Conservation (phyloP, 1,284 basidiomycete genomes). For the Tetrapyrgos nigripes region DNA sequence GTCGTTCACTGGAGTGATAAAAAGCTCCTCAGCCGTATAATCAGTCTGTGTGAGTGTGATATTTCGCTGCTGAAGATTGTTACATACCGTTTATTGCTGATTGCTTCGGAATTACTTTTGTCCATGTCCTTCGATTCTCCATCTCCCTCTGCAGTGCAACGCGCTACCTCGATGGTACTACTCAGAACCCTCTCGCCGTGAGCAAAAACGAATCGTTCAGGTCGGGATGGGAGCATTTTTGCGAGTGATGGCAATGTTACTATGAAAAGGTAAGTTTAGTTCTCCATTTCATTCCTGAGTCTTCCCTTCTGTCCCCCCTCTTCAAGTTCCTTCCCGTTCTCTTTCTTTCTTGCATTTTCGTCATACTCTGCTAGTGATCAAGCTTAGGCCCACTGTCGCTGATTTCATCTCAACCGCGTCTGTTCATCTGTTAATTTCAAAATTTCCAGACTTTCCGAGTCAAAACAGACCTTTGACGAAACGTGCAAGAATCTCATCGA, state of each 20-base stretch:
- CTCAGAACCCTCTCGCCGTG: constrained; percentile 9
- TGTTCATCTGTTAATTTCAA: too few species aligned
- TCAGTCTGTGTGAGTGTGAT: not conserved
- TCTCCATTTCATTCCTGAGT: not conserved
- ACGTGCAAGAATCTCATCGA: constrained; percentile 12
- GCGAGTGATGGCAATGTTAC: constrained; percentile 15
- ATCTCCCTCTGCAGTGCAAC: not conserved
- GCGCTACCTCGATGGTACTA: constrained; percentile 13
- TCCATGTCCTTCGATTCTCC: not conserved
- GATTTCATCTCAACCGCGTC: too few species aligned
- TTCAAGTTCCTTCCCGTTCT: too few species aligned
- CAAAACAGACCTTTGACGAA: constrained; percentile 8
- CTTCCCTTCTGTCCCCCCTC: too few species aligned
- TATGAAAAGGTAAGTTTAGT: constrained; percentile 9
- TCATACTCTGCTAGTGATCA: too few species aligned
- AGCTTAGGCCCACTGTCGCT: too few species aligned
- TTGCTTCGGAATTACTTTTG: too few species aligned
- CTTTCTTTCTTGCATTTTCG: too few species aligned
- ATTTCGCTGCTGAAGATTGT: too few species aligned
- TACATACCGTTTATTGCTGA: too few species aligned
- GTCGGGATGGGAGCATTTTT: constrained; percentile 13
- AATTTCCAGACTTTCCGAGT: too few species aligned
- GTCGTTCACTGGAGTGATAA: too few species aligned
- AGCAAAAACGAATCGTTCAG: constrained; percentile 4
- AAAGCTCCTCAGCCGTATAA: not conserved